Evolutionary conservation across 345 rosid species (phyloP).

Genomic region (Linum trigynum): DNA sequence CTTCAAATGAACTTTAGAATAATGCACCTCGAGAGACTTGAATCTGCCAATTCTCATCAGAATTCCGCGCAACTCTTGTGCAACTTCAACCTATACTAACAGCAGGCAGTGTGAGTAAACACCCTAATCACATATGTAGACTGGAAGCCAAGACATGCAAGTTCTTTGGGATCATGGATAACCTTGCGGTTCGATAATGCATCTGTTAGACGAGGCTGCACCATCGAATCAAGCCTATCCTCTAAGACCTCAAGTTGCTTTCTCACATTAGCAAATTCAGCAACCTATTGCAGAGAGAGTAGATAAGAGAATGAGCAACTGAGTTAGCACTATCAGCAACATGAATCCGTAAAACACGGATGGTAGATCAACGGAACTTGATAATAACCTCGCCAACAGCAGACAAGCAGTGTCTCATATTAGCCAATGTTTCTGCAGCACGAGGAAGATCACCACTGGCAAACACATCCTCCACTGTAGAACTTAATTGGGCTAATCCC

Average conservation of each 20-base stretch:
- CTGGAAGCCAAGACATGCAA: not conserved
- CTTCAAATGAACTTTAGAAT: constrained; percentile 80
- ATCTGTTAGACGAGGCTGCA: constrained; percentile 91
- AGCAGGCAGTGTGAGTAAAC: constrained; percentile 6
- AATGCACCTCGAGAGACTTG: constrained; percentile 76
- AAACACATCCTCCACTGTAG: constrained; percentile 95
- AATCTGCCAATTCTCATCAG: constrained; percentile 93
- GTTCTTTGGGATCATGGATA: not conserved
- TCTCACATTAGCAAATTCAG: constrained; percentile 93
- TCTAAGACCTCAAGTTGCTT: constrained; percentile 92
- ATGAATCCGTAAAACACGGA: not conserved
- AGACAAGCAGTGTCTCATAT: constrained; percentile 96
- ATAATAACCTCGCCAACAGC: constrained; percentile 88
- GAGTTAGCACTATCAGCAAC: not conserved
- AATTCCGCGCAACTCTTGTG: constrained; percentile 89
- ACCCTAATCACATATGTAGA: constrained; percentile 6
- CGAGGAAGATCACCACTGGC: constrained; percentile 96
- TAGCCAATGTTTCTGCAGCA: constrained; percentile 97
- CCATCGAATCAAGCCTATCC: constrained; percentile 88
- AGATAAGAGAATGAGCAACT: not conserved
- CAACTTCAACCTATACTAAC: constrained; percentile 63
- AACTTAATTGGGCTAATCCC: constrained; percentile 88
- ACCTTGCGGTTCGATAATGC: constrained; percentile 95
- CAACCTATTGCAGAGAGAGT: constrained; percentile 46
- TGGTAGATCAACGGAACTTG: not conserved